These are phyloP conservation scores for Tricholoma bakamatsutake DNA, from an alignment of 768 basidiomycete species.

Conservation along the genomic window DNA sequence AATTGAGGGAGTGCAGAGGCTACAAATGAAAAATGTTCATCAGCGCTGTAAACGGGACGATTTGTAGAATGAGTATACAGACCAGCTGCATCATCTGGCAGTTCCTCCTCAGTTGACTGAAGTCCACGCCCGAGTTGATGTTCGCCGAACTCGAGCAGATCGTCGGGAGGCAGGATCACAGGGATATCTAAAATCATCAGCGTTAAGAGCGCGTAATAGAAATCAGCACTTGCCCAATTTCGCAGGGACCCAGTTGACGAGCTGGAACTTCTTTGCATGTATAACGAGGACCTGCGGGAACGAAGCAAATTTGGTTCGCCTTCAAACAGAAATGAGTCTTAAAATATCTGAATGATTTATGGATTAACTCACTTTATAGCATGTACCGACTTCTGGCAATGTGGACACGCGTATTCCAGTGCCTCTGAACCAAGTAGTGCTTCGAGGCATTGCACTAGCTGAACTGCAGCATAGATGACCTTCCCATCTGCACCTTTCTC, in stretches of 20 bases:
- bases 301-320: slow-evolving; percentile 71
- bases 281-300: slow-evolving; percentile 87
- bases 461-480: slow-evolving; percentile 55
- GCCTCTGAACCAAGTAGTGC: slow-evolving; percentile 51
- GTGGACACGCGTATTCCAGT: slow-evolving; percentile 78
- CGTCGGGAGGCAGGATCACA: slow-evolving; percentile 55
- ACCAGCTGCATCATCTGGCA: slow-evolving; percentile 51
- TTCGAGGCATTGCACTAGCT: slow-evolving; percentile 57
- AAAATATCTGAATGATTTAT: not conserved
- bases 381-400: slow-evolving; percentile 59
- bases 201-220: not conserved
- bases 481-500: slow-evolving; percentile 45
- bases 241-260: slow-evolving; percentile 93
- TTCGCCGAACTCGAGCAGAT: slow-evolving; percentile 53
- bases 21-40: slow-evolving; percentile 9
- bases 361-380: slow-evolving; percentile 62
- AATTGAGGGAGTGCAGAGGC: slow-evolving; percentile 52
- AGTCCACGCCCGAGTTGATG: slow-evolving; percentile 64
- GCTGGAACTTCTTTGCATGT: slow-evolving; percentile 91
- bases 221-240: slow-evolving; percentile 66
- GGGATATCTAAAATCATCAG: slow-evolving; percentile 64
- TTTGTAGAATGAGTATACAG: slow-evolving; percentile 2
- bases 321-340: slow-evolving; percentile 21
- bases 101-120: slow-evolving; percentile 59
- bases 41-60: not conserved